Evolutionary conservation across 2,329 filamentous ascomycete species (phyloP).

Genomic region (Colletotrichum chlorophyti): DNA sequence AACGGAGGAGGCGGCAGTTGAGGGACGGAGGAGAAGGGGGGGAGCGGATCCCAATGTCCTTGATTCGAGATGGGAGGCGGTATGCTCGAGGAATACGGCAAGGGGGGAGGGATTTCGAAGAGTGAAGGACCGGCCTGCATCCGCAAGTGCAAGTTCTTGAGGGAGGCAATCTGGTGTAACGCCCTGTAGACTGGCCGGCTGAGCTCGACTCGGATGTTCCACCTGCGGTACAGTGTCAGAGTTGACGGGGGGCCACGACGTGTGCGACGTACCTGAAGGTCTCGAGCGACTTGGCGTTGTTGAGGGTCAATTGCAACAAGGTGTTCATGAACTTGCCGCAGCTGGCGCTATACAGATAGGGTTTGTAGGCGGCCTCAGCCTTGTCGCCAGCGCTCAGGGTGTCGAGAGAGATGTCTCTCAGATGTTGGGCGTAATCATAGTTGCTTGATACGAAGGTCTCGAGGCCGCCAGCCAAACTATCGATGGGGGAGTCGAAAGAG

Average conservation of each 20-base stretch:
- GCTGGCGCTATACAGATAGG: constrained; percentile 60
- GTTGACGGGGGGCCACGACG: no score
- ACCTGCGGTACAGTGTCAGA: constrained; percentile 44
- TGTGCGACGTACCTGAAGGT: constrained; percentile 56
- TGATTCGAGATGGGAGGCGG: constrained; percentile 28
- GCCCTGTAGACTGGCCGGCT: constrained; percentile 63
- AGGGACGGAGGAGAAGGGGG: constrained; percentile 33
- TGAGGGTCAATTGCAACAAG: constrained; percentile 61
- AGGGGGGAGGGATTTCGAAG: constrained; percentile 56
- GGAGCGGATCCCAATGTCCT: constrained; percentile 23
- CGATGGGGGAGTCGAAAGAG: constrained; percentile 58
- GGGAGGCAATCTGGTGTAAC: constrained; percentile 58
- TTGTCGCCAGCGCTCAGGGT: constrained; percentile 58
- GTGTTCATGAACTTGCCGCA: constrained; percentile 72
- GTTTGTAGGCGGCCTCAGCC: constrained; percentile 59
- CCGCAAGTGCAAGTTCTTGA: constrained; percentile 63
- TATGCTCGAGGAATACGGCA: constrained; percentile 43
- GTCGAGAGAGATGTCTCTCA: constrained; percentile 63
- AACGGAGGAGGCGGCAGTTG: constrained; percentile 15
- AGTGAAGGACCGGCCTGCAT: constrained; percentile 64
- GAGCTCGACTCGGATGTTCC: constrained; percentile 70
- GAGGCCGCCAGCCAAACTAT: constrained; percentile 63
- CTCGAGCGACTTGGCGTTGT: constrained; percentile 61
- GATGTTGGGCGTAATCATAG: constrained; percentile 66
- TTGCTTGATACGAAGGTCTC: constrained; percentile 69